phyloP scores from a whole-genome alignment of 192 early-diverging fungal genomes.

The Podila clonocystis region DNA sequence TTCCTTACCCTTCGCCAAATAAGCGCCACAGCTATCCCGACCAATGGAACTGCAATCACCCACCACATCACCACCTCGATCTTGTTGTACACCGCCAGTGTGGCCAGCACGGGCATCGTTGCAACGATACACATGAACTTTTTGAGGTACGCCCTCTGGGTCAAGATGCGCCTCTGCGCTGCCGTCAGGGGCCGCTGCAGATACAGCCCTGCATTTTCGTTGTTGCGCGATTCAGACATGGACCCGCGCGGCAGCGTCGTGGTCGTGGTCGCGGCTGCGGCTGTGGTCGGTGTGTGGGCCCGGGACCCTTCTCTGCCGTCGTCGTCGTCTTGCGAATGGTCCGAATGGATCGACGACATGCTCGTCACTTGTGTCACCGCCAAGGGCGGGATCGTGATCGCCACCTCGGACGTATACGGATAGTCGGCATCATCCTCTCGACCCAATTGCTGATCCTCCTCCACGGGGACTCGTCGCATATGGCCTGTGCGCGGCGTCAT shows the following conservation, averaged over 20 bases:
- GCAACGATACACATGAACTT: conserved; percentile 18
- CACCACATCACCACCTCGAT: conserved; percentile 18
- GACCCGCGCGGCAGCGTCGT: neutral
- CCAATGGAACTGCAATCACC: conserved; percentile 9
- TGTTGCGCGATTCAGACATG: neutral
- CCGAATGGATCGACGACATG: neutral
- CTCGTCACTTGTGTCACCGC: neutral
- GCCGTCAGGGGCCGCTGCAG: neutral
- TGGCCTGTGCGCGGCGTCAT: conserved; percentile 5
- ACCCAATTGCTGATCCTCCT: neutral
- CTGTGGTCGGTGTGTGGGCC: neutral
- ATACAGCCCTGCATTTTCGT: neutral
- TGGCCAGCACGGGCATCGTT: conserved; percentile 8
- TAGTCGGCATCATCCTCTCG: neutral
- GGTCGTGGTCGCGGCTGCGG: neutral
- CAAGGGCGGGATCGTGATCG: neutral
- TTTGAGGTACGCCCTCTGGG: neutral
- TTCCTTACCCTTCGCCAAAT: conserved; percentile 8
- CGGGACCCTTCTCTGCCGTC: neutral
- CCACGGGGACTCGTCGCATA: neutral
- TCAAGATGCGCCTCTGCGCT: neutral
- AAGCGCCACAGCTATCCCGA: conserved; percentile 11
- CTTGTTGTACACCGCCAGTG: conserved; percentile 17
- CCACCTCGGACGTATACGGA: neutral
- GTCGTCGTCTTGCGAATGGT: neutral